Base-by-base conservation (phyloP, 495 filamentous ascomycete genomes). In the Aspergillus homomorphus region DNA sequence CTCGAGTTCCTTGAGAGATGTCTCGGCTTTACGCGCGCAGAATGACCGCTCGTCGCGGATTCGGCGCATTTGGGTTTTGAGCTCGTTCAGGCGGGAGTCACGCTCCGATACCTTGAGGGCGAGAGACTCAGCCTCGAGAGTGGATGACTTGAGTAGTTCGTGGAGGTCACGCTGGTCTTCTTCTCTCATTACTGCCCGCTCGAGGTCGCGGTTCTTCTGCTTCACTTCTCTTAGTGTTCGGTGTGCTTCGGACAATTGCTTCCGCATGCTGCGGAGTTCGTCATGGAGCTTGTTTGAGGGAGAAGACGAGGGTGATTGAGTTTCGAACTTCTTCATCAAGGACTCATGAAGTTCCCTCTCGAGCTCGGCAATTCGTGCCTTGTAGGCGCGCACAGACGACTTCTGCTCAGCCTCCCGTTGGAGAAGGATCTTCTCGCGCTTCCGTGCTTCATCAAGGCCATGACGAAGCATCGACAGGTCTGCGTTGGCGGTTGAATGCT, bases 81-180 rank as follows among this genome's bases (percentile, higher is more conserved):
- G 64, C 33, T 89, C 84, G 30, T 64, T 73, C 43, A 86, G 63
- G 20, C 77, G 78, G 18, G 75, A 66, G 43, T 86, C 81, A 30
- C 79, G 72, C 16, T 80, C 76, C 0, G 76, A 75, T 16, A 86
- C 70, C 63, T 85, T 80, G n/a, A 83, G 66, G 41, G 82, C 77
- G 15, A 89, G 71, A 15, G 87, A 75, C 64, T 89, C 86, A 18
- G 84, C 82, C 60, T 87, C 83, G 2, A 87, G 73, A 45, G 85
- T 89, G n/a, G 86, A 81, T 19, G 78, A 77, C 64, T 86, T 87
- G 50, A 89, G 79, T 28, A 84, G 71, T 48, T 87, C 82, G 57
- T 88, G 85, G 14, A 89, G 77, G 56, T 89, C 87, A 53, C 77
- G 78, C 38, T 86, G 84, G 60, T 89, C 87, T 59, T 86, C 81